Evolutionary conservation across 75 land plant genomes (phyloP), one percentile per base, ranked within the genome.

Genomic region (Larix kaempferi): DNA sequence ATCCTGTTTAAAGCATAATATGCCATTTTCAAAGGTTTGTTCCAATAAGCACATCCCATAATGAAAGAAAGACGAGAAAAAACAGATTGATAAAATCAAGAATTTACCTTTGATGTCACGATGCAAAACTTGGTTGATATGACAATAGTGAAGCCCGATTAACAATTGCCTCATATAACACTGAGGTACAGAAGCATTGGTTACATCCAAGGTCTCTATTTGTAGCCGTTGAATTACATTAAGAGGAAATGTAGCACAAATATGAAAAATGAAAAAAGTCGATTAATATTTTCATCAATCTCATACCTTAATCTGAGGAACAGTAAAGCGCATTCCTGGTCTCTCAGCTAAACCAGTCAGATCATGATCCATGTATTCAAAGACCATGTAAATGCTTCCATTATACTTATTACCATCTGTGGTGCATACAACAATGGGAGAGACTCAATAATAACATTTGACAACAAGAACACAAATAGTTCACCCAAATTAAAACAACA

Each of bases 361-460:
- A 74, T 96, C 99, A 86, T 96, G 99, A 83, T 96, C 99, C 99
- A 96, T 96, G 76, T 96, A 96, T 76, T 96, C 99, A 83, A 96
- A 94, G 21, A 96, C 99, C 94, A 96, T 94, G 74, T 96, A 96
- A 56, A 94, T 94, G 78, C 90, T 87, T 8, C 99, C 99, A 57
- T 86, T 93, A 82, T 90, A 93, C 62, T 91, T 93, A 69, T 92
- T 91, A 56, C 87, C 88, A 82, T 96, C 95, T 83, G 82, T 78
- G 55, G 64, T 41, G 49, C 57, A 71, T 14, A 65, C 69, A 82
- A 19, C 15, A 26, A 60, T 6, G 14, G 49, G 11, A 78, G 4
- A 25, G 27, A 41, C 5, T 41, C 26, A 73, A 79, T 23, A 56
- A 26, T 72, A 44, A 52, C 37, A 26, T 26, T 25, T 6, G 41